Evolutionary conservation across 305 asterid genomes (phyloP), one percentile per base, ranked within the genome.

Genomic region (Ajuga reptans): DNA sequence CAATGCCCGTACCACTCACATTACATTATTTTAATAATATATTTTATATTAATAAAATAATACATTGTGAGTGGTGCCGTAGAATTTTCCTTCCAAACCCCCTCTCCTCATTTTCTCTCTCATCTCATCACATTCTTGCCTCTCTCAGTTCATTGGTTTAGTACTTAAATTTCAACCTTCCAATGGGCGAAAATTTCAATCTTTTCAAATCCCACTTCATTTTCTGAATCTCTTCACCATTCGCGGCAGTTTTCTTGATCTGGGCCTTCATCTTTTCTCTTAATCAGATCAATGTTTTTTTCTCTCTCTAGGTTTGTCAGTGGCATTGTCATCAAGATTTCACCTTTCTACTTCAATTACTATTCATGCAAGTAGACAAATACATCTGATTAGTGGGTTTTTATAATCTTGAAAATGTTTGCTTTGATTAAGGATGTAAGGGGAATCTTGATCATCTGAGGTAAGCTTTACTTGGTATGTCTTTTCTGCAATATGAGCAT

Each of bases 391-490:
- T 75, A 7, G 77, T 75, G 78, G 60, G 29, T 63, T 73, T 46
- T 42, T 39, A 49, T 52, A 71, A 65, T 75, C 79, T 63, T 36
- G 42, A 67, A 64, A 65, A 68, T 71, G 66, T 81, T 74, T 77
- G 75, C 62, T 75, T 69, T 49, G 71, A 57, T 73, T 69, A 46
- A 78, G 78, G 82, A 73, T 76, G 75, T 80, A 68, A 78, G 75
- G 67, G 78, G 64, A 52, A 72, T 78, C 68, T 80, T 79, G 60
- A 71, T 68, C 72, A 64, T 66, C 11, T 67, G 69, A 82, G 81
- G 76, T 58, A 77, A 49, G 79, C 79, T 82, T 85, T 82, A 78
- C 83, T 71, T 73, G 82, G 88, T 82, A 77, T 72, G 80, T 31
- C 51, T 61, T 59, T 47, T 16, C 57, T 60, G 21, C 2, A 21